Percentiles rank a stretch among this genome's conserved stretches.
These are phyloP conservation scores for Zygosaccharomyces sapae DNA, from an alignment of 1,139 yeast species.

Conservation along the genomic window DNA sequence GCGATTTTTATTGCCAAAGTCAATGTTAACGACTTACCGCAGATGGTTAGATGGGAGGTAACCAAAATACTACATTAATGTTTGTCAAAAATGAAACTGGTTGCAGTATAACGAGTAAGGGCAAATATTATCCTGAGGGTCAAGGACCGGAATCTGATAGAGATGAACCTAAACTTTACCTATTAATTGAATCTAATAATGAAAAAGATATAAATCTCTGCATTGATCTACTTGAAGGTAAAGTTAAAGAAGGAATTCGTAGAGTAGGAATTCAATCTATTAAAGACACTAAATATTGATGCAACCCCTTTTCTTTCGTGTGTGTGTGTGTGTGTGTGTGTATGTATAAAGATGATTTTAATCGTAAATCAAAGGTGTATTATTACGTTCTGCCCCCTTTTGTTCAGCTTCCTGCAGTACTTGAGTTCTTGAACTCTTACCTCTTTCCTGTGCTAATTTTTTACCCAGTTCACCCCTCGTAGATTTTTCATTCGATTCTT, in stretches of 20 bases:
- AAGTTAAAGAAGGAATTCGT: conserved; percentile 56
- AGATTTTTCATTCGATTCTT: conserved; percentile 25
- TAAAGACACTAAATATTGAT: conserved; percentile 27
- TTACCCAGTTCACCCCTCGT: conserved; percentile 31
- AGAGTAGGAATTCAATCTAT: conserved; percentile 29
- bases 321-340: no score
- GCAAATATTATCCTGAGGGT: conserved; percentile 63
- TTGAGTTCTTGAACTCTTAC: conserved; percentile 24
- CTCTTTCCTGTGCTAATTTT: conserved; percentile 31
- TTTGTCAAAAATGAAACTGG: conserved; percentile 68
- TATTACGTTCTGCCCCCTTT: conserved; percentile 14
- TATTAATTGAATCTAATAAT: conserved; percentile 74
- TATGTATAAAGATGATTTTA: conserved; percentile 1
- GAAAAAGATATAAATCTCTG: conserved; percentile 64
- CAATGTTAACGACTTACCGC: conserved; percentile 82
- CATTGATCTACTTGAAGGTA: conserved; percentile 55
- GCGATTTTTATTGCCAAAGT: conserved; percentile 67
- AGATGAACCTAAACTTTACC: conserved; percentile 71
- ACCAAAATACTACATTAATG: conserved; percentile 64
- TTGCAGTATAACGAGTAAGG: conserved; percentile 79
- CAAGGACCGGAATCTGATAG: conserved; percentile 43
- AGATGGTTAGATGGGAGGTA: conserved; percentile 76
- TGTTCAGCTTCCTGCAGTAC: conserved; percentile 21
- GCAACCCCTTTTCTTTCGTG: conserved; percentile 1
- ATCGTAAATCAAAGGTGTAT: conserved; percentile 13